Conservation (phyloP, 768 basidiomycete species). For the Mrakia blollopis region DNA sequence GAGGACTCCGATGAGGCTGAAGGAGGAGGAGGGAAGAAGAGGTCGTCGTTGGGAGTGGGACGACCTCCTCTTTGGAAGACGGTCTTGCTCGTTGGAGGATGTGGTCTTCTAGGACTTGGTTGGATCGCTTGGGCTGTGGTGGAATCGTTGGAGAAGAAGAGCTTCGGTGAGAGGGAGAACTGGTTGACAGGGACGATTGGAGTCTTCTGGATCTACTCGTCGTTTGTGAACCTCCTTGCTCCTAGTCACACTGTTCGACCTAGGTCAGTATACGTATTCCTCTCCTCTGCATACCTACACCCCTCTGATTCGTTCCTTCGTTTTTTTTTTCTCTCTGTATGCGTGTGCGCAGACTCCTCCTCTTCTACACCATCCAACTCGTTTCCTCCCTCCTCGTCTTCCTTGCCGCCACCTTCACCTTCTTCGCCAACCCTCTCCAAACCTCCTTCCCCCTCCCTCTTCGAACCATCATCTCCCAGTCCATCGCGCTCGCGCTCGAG, state of each 20-base stretch:
- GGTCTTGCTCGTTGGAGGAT: background rate
- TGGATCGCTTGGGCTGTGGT: background rate
- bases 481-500: background rate
- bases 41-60: background rate
- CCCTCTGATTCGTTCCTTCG: background rate
- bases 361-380: slow-evolving; percentile 4
- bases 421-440: background rate
- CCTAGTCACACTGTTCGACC: background rate
- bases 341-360: background rate
- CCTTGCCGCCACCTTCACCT: slow-evolving; percentile 13
- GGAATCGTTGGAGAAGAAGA: background rate
- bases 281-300: background rate
- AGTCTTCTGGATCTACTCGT: background rate
- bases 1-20: background rate
- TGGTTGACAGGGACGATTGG: background rate
- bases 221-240: background rate
- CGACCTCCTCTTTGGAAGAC: slow-evolving; percentile 18
- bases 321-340: background rate
- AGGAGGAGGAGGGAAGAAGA: background rate
- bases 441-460: background rate
- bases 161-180: background rate
- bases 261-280: background rate
- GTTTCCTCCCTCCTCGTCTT: slow-evolving; percentile 9
- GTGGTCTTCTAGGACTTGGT: background rate
- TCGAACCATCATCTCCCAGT: background rate